A percentile compares a stretch with the other conserved stretches of the same genome.
Evolutionary conservation across 371 early-diverging fungal species (phyloP).

Genomic region (Syncephalis plumigaleata): DNA sequence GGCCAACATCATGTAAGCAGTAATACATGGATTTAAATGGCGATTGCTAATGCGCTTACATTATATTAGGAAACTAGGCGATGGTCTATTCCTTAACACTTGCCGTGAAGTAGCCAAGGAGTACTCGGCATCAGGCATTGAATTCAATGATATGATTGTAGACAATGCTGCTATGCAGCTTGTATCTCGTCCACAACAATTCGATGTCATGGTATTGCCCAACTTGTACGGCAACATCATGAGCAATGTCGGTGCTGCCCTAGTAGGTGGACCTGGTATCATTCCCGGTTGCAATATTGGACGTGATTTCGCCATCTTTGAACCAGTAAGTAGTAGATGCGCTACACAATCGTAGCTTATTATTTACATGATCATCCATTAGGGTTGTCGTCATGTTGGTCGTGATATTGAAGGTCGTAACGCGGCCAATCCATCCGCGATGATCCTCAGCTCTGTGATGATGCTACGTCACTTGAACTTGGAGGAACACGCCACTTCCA

Average conservation of each 20-base stretch:
- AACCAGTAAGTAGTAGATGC: constrained; percentile 76
- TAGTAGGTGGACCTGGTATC: constrained; percentile 88
- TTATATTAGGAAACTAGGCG: constrained; percentile 69
- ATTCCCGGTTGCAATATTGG: constrained; percentile 94
- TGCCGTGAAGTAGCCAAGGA: constrained; percentile 87
- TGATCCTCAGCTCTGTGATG: constrained; percentile 77
- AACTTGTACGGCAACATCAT: constrained; percentile 97
- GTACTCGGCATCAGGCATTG: constrained; percentile 72
- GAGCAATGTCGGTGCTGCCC: constrained; percentile 88
- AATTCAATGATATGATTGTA: constrained; percentile 94
- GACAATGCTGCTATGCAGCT: constrained; percentile 98
- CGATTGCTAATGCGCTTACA: not conserved
- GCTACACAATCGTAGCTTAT: too few relatives aligned
- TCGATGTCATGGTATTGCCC: constrained; percentile 94
- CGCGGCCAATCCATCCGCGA: constrained; percentile 84
- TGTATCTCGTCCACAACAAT: constrained; percentile 88
- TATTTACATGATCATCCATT: constrained; percentile 2
- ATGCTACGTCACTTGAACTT: constrained; percentile 85
- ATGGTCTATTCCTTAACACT: constrained; percentile 89
- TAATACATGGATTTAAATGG: too few relatives aligned
- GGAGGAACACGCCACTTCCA: constrained; percentile 63
- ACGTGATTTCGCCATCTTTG: constrained; percentile 87
- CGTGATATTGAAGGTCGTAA: constrained; percentile 80
- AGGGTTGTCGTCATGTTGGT: constrained; percentile 89
- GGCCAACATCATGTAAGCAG: constrained; percentile 92